A percentile compares a stretch with the other conserved stretches of the same genome.
These are phyloP conservation scores for Physcomitrellopsis africana DNA, from an alignment of 225 moss, liverwort and hornwort genomes.

Conservation along the genomic window DNA sequence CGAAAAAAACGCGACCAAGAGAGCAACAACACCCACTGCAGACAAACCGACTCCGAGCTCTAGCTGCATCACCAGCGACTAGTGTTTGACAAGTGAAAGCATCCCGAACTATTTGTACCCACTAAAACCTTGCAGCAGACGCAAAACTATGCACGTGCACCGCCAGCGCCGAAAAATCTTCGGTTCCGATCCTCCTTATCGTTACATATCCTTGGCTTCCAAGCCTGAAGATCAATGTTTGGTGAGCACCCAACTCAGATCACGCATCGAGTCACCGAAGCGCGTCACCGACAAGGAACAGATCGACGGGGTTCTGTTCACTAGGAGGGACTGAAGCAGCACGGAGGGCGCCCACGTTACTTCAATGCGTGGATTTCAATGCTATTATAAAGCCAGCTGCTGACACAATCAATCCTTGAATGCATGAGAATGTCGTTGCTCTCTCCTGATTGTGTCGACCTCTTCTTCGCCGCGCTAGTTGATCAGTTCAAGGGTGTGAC, in stretches of 20 bases:
- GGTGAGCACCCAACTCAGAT: no score
- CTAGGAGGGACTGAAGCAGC: neutral
- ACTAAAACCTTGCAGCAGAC: constrained; percentile 13
- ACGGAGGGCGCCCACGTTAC: neutral
- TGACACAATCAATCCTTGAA: no score
- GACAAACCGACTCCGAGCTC: neutral
- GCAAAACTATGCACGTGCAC: neutral
- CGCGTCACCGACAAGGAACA: neutral
- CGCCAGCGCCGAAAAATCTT: neutral
- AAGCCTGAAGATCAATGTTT: neutral
- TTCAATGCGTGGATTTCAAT: neutral
- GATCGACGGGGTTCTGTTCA: neutral
- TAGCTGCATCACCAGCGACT: neutral
- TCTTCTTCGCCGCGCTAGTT: no score
- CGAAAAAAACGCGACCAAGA: neutral
- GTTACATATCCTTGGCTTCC: neutral
- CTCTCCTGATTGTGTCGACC: no score
- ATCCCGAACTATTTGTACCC: neutral
- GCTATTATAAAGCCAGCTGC: no score
- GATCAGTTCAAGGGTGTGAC: no score
- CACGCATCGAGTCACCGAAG: neutral
- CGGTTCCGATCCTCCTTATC: neutral
- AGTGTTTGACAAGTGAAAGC: neutral
- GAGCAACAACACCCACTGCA: neutral
- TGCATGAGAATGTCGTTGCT: no score